Conservation (phyloP, 768 basidiomycete genomes). For the Dendrothele bispora region DNA sequence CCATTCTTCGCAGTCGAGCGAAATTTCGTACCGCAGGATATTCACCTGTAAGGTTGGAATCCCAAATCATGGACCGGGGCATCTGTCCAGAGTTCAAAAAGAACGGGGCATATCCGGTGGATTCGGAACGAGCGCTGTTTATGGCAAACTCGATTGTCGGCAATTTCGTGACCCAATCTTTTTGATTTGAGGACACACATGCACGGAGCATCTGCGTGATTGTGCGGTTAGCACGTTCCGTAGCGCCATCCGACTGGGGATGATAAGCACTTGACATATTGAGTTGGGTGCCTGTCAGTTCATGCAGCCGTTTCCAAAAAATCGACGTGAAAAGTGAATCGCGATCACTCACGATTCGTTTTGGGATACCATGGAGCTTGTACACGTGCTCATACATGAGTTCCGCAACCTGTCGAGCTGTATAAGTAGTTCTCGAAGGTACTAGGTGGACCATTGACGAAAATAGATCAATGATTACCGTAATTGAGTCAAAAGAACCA, state of each 20-base stretch:
- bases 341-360: slow-evolving; percentile 22
- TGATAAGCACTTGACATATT: slow-evolving; percentile 30
- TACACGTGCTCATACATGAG: slow-evolving; percentile 23
- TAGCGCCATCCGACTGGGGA: slow-evolving; percentile 28
- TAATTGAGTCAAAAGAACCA: slow-evolving; percentile 20
- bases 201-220: slow-evolving; percentile 19
- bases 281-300: slow-evolving; percentile 18
- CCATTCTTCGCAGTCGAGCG: slow-evolving; percentile 10
- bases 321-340: slow-evolving; percentile 30
- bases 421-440: slow-evolving; percentile 12
- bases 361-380: slow-evolving; percentile 28
- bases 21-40: slow-evolving; percentile 9
- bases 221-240: slow-evolving; percentile 23
- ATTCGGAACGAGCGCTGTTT: slow-evolving; percentile 19
- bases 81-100: slow-evolving; percentile 20
- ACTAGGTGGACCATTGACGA: slow-evolving; percentile 25
- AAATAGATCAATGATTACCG: slow-evolving; percentile 23
- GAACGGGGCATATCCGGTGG: slow-evolving; percentile 25
- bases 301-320: slow-evolving; percentile 26
- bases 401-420: slow-evolving; percentile 23
- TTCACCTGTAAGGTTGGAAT: slow-evolving; percentile 1
- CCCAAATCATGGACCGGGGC: slow-evolving; percentile 20
- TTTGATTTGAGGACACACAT: slow-evolving; percentile 18
- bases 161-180: slow-evolving; percentile 20
- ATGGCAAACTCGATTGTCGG: slow-evolving; percentile 21